A percentile compares a stretch with the other conserved stretches of the same genome.
Conservation (phyloP, 352 stramenopile species). For the Phytophthora rubi region DNA sequence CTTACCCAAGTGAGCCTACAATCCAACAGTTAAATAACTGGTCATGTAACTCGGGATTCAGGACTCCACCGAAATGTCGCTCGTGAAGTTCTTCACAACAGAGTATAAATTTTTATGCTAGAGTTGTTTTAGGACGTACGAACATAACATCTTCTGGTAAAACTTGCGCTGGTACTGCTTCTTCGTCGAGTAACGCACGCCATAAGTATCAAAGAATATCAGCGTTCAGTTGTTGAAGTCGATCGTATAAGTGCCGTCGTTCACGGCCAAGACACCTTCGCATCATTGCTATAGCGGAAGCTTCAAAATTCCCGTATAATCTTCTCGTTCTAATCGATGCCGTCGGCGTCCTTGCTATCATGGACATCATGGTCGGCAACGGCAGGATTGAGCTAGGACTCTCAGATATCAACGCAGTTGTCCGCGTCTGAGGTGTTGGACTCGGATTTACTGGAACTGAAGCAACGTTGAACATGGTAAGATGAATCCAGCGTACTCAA, state of each 20-base stretch:
- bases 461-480: background rate
- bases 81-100: background rate
- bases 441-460: too few species aligned
- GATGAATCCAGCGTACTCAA: background rate
- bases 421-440: too few species aligned
- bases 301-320: too few species aligned
- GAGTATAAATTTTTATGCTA: background rate
- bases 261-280: background rate
- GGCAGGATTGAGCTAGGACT: background rate
- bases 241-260: background rate
- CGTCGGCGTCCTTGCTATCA: background rate
- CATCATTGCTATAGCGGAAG: too few species aligned
- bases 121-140: background rate
- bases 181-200: background rate
- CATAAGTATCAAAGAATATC: conserved; percentile 3
- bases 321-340: background rate
- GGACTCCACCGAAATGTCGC: conserved; percentile 4
- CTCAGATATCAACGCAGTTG: too few species aligned
- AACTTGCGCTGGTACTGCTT: conserved; percentile 8
- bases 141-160: conserved; percentile 1
- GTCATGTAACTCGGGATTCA: too few species aligned
- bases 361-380: background rate
- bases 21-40: too few species aligned
- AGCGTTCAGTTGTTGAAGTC: conserved; percentile 5
- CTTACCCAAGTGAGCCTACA: too few species aligned